Conservation (phyloP, 2,329 filamentous ascomycete genomes). For the Fusarium sp. region DNA sequence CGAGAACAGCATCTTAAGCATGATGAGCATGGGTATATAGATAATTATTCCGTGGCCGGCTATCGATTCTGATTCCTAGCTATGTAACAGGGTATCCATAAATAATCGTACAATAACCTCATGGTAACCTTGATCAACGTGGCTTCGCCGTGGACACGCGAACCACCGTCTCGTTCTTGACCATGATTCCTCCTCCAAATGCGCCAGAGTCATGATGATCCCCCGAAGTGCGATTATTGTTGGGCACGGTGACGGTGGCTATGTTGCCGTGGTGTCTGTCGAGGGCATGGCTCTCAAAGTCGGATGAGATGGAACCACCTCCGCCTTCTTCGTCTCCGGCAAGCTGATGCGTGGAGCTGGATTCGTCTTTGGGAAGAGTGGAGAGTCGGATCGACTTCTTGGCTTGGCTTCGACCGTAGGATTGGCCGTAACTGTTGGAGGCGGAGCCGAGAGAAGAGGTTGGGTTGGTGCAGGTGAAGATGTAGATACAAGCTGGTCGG, state of each 20-base stretch:
- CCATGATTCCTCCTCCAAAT: constrained; percentile 18
- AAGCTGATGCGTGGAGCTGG: constrained; percentile 27
- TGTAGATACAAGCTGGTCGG: constrained; percentile 23
- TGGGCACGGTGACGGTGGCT: constrained; percentile 3
- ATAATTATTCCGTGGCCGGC: background rate
- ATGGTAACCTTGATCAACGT: background rate
- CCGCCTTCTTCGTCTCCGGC: constrained; percentile 5
- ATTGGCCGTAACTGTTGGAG: constrained; percentile 12
- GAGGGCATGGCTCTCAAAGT: constrained; percentile 26
- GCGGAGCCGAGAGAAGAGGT: constrained; percentile 1
- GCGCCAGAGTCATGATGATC: background rate
- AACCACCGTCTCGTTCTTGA: constrained; percentile 33
- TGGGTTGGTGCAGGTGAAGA: constrained; percentile 13
- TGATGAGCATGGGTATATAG: background rate
- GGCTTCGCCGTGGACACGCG: background rate
- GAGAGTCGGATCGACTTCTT: constrained; percentile 23
- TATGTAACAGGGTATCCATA: background rate
- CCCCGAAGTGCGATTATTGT: background rate
- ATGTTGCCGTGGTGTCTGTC: constrained; percentile 12
- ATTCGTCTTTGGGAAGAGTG: constrained; percentile 16
- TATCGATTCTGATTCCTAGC: background rate
- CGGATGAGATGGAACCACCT: constrained; percentile 2
- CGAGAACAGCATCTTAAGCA: background rate
- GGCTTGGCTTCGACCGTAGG: constrained; percentile 11
- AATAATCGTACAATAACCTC: background rate